A percentile compares a stretch with the other conserved stretches of the same genome.
These are phyloP conservation scores for Saccharomycopsis sp. DNA, from an alignment of 805 yeast species.

Conservation along the genomic window DNA sequence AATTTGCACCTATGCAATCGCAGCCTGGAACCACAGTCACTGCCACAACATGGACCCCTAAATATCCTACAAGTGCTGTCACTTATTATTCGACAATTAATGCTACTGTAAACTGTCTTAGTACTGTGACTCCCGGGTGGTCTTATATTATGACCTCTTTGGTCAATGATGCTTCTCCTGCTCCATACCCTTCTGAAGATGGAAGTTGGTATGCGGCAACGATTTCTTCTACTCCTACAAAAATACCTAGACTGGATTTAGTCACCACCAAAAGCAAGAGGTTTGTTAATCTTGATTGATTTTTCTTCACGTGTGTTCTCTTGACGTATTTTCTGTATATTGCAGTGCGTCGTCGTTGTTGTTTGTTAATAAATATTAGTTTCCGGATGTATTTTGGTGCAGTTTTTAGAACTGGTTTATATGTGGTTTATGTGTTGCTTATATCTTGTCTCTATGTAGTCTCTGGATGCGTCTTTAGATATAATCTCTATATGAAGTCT, in stretches of 20 bases:
- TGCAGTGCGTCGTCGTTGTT: too few species aligned
- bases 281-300: not conserved
- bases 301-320: not conserved
- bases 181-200: constrained; percentile 55
- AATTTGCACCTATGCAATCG: constrained; percentile 88
- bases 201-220: constrained; percentile 62
- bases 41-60: constrained; percentile 55
- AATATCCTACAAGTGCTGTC: constrained; percentile 62
- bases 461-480: too few species aligned
- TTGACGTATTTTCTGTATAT: not conserved
- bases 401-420: too few species aligned
- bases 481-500: too few species aligned
- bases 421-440: too few species aligned
- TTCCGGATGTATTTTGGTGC: too few species aligned
- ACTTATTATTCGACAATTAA: constrained; percentile 41
- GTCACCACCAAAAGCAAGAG: constrained; percentile 1
- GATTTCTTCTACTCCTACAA: constrained; percentile 30
- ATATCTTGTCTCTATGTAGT: too few species aligned
- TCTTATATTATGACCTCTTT: constrained; percentile 56
- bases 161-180: constrained; percentile 66
- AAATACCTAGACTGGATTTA: not conserved
- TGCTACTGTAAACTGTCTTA: constrained; percentile 1
- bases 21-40: constrained; percentile 76
- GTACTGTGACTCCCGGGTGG: constrained; percentile 69
- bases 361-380: too few species aligned